Evolutionary conservation across 805 yeast genomes (phyloP).

Genomic region (Wickerhamomyces rabaulensis): DNA sequence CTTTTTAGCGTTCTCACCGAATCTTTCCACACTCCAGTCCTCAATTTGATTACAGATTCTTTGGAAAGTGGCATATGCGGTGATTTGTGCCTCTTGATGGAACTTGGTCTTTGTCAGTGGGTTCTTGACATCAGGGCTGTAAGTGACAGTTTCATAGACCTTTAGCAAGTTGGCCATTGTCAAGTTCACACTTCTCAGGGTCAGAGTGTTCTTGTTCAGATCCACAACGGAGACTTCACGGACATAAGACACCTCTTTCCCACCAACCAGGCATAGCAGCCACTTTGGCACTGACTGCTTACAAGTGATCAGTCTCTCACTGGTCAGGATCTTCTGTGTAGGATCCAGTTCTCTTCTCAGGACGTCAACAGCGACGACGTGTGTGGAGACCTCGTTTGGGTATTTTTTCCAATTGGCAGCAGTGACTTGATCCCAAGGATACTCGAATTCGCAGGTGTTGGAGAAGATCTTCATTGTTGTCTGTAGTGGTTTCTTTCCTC

Average conservation of each 20-base stretch:
- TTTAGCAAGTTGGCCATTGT: slow-evolving; percentile 71
- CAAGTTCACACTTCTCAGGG: slow-evolving; percentile 80
- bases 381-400: slow-evolving; percentile 91
- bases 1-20: slow-evolving; percentile 76
- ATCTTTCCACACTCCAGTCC: slow-evolving; percentile 88
- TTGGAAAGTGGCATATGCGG: slow-evolving; percentile 71
- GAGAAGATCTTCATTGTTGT: slow-evolving; percentile 71
- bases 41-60: slow-evolving; percentile 78
- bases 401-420: slow-evolving; percentile 96
- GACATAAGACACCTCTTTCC: slow-evolving; percentile 67
- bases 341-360: slow-evolving; percentile 64
- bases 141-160: slow-evolving; percentile 85
- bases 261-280: slow-evolving; percentile 71
- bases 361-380: slow-evolving; percentile 91
- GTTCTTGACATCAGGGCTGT: slow-evolving; percentile 58
- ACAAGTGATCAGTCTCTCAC: slow-evolving; percentile 87
- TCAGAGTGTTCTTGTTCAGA: slow-evolving; percentile 53
- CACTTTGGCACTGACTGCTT: slow-evolving; percentile 82
- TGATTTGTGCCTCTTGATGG: slow-evolving; percentile 80
- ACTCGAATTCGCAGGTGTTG: slow-evolving; percentile 62
- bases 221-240: slow-evolving; percentile 89
- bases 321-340: slow-evolving; percentile 49
- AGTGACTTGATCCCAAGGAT: slow-evolving; percentile 92
- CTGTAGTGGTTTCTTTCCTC: no score
- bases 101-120: slow-evolving; percentile 54